A percentile compares a stretch with the other conserved stretches of the same genome.
Conservation (phyloP, 1,139 yeast genomes). For the Scheffersomyces titani region DNA sequence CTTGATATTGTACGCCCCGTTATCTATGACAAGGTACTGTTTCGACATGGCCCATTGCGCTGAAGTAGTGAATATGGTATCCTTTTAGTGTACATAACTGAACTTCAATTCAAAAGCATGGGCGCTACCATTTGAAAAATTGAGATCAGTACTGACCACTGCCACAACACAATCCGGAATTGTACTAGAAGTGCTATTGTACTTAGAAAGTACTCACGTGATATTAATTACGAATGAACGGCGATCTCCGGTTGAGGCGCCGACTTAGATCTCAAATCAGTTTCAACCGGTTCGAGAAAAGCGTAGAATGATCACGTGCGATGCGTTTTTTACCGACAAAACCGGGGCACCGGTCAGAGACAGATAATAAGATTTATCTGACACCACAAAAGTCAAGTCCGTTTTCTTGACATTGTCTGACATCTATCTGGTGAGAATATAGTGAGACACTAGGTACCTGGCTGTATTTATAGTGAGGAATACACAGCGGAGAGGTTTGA, state of each 20-base stretch:
- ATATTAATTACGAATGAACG: neutral
- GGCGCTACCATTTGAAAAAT: neutral
- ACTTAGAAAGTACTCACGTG: neutral
- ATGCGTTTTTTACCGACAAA: neutral
- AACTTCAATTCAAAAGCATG: neutral
- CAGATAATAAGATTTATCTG: neutral
- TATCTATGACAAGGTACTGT: slow-evolving; percentile 60
- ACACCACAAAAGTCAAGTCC: neutral
- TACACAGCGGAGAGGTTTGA: neutral
- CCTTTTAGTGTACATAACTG: neutral
- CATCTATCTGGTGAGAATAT: too few species aligned
- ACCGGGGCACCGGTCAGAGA: neutral
- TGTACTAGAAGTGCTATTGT: neutral
- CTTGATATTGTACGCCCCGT: slow-evolving; percentile 85
- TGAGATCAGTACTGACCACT: neutral
- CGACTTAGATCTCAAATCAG: neutral
- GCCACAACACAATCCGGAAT: neutral
- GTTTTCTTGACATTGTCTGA: neutral
- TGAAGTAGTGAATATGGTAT: neutral
- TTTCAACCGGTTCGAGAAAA: neutral
- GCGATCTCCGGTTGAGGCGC: neutral
- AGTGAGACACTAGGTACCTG: neutral
- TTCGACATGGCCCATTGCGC: slow-evolving; percentile 9
- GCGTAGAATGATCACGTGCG: neutral
- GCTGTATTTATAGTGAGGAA: neutral